A percentile compares a stretch with the other conserved stretches of the same genome.
Evolutionary conservation across 2,329 filamentous ascomycete species (phyloP).

Genomic region (Xylariaceae sp.): DNA sequence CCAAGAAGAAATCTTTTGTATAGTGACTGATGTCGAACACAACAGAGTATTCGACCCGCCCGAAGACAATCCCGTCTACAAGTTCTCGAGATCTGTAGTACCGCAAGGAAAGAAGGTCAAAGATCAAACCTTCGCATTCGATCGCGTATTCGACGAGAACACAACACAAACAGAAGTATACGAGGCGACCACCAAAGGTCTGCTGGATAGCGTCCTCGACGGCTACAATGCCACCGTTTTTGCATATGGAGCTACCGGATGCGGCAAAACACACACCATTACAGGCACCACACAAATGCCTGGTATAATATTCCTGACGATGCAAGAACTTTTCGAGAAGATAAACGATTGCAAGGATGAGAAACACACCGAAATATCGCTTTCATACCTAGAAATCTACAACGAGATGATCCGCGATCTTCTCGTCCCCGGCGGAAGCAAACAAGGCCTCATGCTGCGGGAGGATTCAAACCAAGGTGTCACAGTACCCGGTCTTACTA

Average conservation of each 20-base stretch:
- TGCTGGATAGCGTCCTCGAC: constrained; percentile 95
- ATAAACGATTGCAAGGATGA: constrained; percentile 86
- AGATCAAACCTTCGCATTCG: constrained; percentile 97
- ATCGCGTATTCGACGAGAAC: constrained; percentile 96
- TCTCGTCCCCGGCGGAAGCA: constrained; percentile 83
- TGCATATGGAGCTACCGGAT: constrained; percentile 96
- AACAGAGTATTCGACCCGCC: constrained; percentile 93
- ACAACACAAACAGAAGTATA: constrained; percentile 92
- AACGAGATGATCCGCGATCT: constrained; percentile 98
- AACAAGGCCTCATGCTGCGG: constrained; percentile 85
- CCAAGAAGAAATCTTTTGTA: background rate
- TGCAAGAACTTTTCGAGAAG: constrained; percentile 98
- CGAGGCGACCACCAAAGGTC: constrained; percentile 84
- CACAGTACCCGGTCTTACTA: constrained; percentile 87
- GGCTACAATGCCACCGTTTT: constrained; percentile 99
- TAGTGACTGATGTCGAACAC: background rate
- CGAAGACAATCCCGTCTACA: constrained; percentile 90
- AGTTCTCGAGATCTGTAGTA: constrained; percentile 82
- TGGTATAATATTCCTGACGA: constrained; percentile 97
- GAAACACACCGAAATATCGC: constrained; percentile 86
- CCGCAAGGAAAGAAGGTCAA: constrained; percentile 90
- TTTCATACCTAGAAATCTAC: constrained; percentile 98
- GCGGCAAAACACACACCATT: constrained; percentile 98
- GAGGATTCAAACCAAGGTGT: constrained; percentile 95
- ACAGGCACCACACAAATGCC: constrained; percentile 90